Evolutionary conservation across 1,139 yeast species (phyloP), one percentile per base, ranked within the genome.

Genomic region (Arxiozyma slooffiae): DNA sequence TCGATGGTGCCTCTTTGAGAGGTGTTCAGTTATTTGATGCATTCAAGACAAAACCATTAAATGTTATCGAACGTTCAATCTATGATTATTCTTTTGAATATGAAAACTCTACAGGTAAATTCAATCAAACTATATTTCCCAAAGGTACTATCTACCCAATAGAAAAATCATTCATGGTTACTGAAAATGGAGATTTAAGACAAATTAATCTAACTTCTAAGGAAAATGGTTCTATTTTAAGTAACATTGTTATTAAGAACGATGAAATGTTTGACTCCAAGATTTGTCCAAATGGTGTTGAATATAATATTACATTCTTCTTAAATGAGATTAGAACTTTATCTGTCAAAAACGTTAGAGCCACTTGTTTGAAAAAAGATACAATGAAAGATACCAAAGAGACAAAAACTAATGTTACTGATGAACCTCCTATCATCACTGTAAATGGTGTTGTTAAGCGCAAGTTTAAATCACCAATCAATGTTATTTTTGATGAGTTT

Each of bases 1-100:
- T 89, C 16, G 74, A 87, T 61, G 99, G 99, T 50, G 81, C 95
- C 6, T 81, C 96, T 16, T 71, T 85, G 46, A 78, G 89, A 55
- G 98, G 94, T 16, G 85, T 89, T 49, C 77, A 74, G 18, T 63
- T 81, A 22, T 77, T 83, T 30, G 75, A 77, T 44, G 75, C 79
- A 57, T 82, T 82, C 64, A 79, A 80, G 57, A 74, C 84, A 9
- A 81, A 79, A 59, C 63, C 66, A 9, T 74, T 88, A 49, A 71
- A 73, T 24, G 74, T 88, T 7, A 64, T 77, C 44, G 96, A 88
- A 55, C 78, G 77, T 52, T 68, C 78, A 18, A 71, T 65, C 52
- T 71, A 67, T 50, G 70, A 72, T 53, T 81, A 72, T 61, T 73
- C 71, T 51, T 56, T 72, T 16, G 22, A 17, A 16, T 36, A 30